Base-by-base conservation (phyloP, 116 monocot genomes). In the Trichopus zeylanicus region DNA sequence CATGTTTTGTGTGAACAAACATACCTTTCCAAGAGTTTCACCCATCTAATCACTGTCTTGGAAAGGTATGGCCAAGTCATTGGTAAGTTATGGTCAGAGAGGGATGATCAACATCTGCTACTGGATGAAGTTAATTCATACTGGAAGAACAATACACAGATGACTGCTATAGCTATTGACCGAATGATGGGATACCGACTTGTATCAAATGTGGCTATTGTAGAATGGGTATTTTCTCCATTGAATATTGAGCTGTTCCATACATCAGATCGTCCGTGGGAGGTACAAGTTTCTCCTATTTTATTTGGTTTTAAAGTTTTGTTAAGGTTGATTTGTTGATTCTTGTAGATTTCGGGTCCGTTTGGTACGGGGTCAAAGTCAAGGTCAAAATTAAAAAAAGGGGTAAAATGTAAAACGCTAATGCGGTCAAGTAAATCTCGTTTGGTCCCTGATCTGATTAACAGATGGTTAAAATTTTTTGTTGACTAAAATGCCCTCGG, bases 1-100 rank as follows among this genome's bases (percentile, higher is more conserved):
- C n/a, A n/a, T n/a, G n/a, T n/a, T n/a, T n/a, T n/a, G n/a, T n/a
- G n/a, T n/a, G n/a, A n/a, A n/a, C n/a, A n/a, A n/a, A n/a, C n/a
- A n/a, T n/a, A n/a, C n/a, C n/a, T n/a, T 59, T 97, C 97, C 28
- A 97, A 97, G 65, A 97, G 97, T 66, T 97, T 97, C 60, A 97
- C 97, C 61, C 97, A 97, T 80, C 64, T 97, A 51, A 85, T 81
- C 30, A 97, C 91, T 58, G 87, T 97, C 10, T 61, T 97, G 48
- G 91, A 97, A 76, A 79, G 97, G 73, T 97, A 97, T 69, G 84
- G 85, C 35, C 84, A 82, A 70, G 69, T 95, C 20, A 77, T 97
- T 68, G 67, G 68, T 20, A 87, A 67, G 56, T 67, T 91, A 27
- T 85, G 85, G 53, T 54, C 79, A n/a, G 74, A 80, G 51, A 71